Conservation (phyloP, 2,329 filamentous ascomycete species). For the Ascochyta lentis region DNA sequence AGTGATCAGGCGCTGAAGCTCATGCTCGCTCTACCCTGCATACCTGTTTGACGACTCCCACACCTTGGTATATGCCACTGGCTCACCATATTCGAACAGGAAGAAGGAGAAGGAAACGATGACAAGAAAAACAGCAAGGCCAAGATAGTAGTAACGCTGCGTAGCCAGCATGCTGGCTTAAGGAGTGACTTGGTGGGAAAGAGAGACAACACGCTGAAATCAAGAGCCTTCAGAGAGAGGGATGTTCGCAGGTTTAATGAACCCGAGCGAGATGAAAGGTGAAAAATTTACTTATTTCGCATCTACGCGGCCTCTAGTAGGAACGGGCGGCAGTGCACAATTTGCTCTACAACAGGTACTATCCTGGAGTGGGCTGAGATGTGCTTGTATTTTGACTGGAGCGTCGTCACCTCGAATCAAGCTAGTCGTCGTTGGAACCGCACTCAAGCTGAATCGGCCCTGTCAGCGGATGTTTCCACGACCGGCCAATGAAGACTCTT, state of each 20-base stretch:
- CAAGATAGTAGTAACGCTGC: constrained; percentile 21
- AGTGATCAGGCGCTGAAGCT: background rate
- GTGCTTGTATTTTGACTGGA: background rate
- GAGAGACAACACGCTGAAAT: background rate
- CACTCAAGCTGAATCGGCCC: background rate
- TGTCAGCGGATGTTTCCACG: background rate
- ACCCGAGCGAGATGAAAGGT: too few species aligned
- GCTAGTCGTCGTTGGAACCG: too few species aligned
- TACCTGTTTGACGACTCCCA: constrained; percentile 19
- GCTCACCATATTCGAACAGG: constrained; percentile 15
- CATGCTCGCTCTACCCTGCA: background rate
- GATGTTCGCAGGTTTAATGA: background rate
- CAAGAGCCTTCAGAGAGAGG: background rate
- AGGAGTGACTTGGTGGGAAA: background rate
- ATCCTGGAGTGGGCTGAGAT: too few species aligned
- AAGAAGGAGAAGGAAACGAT: constrained; percentile 18
- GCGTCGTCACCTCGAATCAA: background rate
- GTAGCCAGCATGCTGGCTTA: constrained; percentile 22
- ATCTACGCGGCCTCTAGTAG: background rate
- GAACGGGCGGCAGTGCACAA: background rate
- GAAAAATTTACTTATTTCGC: background rate
- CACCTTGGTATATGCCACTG: constrained; percentile 7
- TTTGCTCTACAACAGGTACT: background rate
- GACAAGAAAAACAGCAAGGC: constrained; percentile 21
- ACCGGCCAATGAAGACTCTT: too few species aligned